A percentile compares a stretch with the other conserved stretches of the same genome.
phyloP scores from a whole-genome alignment of 75 land plant genomes.

The Pinus tabuliformis region DNA sequence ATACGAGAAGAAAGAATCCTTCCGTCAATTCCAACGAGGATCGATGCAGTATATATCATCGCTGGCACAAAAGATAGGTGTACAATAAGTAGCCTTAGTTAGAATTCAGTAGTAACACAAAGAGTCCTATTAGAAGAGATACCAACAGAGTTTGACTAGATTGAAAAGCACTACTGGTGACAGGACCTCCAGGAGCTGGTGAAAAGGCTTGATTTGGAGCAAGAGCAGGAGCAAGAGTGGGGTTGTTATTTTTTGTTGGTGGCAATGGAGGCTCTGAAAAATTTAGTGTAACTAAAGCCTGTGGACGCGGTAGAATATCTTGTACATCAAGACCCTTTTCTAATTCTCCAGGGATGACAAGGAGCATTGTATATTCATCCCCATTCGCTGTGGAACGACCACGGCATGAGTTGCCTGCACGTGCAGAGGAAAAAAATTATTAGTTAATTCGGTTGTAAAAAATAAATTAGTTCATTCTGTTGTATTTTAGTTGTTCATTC shows the following conservation, averaged over 20 bases:
- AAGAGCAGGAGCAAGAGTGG: background rate
- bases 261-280: conserved; percentile 3
- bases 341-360: background rate
- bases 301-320: background rate
- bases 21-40: too few relatives aligned
- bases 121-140: too few relatives aligned
- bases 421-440: background rate
- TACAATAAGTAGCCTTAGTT: too few relatives aligned
- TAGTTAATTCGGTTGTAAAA: too few relatives aligned
- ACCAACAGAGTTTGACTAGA: too few relatives aligned
- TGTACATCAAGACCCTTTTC: background rate
- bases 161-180: too few relatives aligned
- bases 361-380: background rate
- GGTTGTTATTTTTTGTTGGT: background rate
- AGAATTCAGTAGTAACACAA: too few relatives aligned
- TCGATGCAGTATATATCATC: too few relatives aligned
- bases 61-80: too few relatives aligned
- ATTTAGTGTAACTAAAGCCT: background rate
- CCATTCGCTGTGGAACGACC: background rate
- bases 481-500: background rate
- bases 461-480: background rate
- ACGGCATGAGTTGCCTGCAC: background rate
- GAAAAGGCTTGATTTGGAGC: background rate
- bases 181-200: too few relatives aligned
- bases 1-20: too few relatives aligned